Conservation (phyloP, 352 stramenopile species). For the Hyaloperonospora brassicae region DNA sequence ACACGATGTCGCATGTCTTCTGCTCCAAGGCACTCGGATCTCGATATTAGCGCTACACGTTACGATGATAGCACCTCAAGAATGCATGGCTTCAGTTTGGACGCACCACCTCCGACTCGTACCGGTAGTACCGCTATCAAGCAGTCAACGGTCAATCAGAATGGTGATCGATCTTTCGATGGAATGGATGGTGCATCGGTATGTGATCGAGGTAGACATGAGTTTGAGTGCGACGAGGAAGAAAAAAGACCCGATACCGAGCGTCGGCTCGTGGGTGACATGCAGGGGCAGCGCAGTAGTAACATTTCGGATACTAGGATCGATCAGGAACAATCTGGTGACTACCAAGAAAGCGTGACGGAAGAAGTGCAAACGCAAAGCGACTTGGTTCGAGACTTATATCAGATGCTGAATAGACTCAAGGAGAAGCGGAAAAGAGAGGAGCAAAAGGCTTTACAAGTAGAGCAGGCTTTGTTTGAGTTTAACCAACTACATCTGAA, state of each 20-base stretch:
- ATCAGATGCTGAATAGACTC: slow-evolving; percentile 50
- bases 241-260: slow-evolving; percentile 24
- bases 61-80: slow-evolving; percentile 13
- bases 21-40: slow-evolving; percentile 9
- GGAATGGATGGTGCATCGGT: slow-evolving; percentile 1
- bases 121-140: slow-evolving; percentile 7
- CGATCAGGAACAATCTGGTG: slow-evolving; percentile 3
- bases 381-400: slow-evolving; percentile 48
- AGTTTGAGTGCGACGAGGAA: slow-evolving; percentile 30
- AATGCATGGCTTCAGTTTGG: slow-evolving; percentile 3
- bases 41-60: slow-evolving; percentile 23
- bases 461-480: slow-evolving; percentile 41
- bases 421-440: slow-evolving; percentile 52
- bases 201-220: slow-evolving; percentile 9
- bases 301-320: slow-evolving; percentile 1
- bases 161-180: slow-evolving; percentile 1
- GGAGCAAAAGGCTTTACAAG: slow-evolving; percentile 45
- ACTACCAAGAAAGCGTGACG: slow-evolving; percentile 6
- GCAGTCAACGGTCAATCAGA: slow-evolving; percentile 5
- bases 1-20: slow-evolving; percentile 8
- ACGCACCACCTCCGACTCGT: slow-evolving; percentile 1
- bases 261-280: slow-evolving; percentile 5
- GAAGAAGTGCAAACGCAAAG: slow-evolving; percentile 9
- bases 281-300: slow-evolving; percentile 4
- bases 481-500: slow-evolving; percentile 46